These are phyloP conservation scores for Macrophomina tecta DNA, from an alignment of 2,329 filamentous ascomycete genomes.

Conservation along the genomic window DNA sequence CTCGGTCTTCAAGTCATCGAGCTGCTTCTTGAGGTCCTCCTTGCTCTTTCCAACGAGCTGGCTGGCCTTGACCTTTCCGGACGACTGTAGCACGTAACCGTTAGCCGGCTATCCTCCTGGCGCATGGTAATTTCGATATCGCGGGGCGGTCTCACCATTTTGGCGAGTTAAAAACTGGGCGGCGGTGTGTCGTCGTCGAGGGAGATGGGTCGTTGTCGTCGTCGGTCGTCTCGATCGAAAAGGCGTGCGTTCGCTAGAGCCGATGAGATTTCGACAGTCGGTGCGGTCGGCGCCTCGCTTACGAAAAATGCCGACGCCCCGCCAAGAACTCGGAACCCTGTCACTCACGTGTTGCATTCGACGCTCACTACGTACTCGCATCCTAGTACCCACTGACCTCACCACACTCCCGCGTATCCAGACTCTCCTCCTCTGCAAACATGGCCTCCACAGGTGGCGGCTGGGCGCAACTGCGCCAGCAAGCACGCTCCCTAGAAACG, in stretches of 20 bases:
- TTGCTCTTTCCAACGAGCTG: conserved; percentile 99
- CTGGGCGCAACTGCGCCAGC: conserved; percentile 94
- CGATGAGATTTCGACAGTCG: conserved; percentile 23
- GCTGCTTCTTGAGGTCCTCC: conserved; percentile 95
- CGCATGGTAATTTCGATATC: conserved; percentile 15
- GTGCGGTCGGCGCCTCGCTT: conserved; percentile 26
- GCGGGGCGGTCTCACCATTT: conserved; percentile 40
- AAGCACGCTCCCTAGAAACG: conserved; percentile 85
- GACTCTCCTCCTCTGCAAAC: conserved; percentile 22
- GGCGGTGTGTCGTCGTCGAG: conserved; percentile 30
- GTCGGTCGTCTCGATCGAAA: conserved; percentile 27
- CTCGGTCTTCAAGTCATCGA: conserved; percentile 94
- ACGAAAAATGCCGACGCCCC: conserved; percentile 16
- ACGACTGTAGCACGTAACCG: conserved; percentile 55
- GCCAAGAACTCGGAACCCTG: conserved; percentile 17
- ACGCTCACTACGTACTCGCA: conserved; percentile 3
- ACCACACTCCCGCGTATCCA: conserved; percentile 21
- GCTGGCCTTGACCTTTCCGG: conserved; percentile 86
- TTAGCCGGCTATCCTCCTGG: conserved; percentile 36
- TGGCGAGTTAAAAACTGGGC: conserved; percentile 37
- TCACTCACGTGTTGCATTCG: conserved; percentile 28
- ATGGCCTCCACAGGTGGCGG: conserved; percentile 55
- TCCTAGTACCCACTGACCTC: conserved; percentile 21
- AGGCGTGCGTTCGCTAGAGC: conserved; percentile 18
- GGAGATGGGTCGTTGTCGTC: conserved; percentile 30